These are phyloP conservation scores for Citrus trifoliata DNA, from an alignment of 345 rosid genomes.

Conservation along the genomic window DNA sequence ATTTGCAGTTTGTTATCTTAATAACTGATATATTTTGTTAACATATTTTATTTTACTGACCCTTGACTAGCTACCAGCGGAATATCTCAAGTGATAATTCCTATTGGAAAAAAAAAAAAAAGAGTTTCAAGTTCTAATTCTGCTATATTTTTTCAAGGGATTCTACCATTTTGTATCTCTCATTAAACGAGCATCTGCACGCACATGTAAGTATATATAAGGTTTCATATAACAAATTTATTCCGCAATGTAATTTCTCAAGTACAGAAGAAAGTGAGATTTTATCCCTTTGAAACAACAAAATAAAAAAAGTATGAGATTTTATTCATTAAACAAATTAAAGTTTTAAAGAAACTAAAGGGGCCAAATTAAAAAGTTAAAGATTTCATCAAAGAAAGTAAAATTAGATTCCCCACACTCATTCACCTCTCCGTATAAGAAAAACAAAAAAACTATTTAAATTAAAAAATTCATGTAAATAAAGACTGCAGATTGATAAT, in stretches of 20 bases:
- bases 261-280: neutral
- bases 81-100: too few species aligned
- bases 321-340: slow-evolving; percentile 1
- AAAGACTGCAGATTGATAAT: slow-evolving; percentile 9
- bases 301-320: neutral
- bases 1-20: neutral
- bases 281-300: slow-evolving; percentile 1
- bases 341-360: neutral
- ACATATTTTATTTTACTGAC: too few species aligned
- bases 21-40: neutral
- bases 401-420: slow-evolving; percentile 17
- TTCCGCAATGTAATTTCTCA: too few species aligned
- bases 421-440: neutral
- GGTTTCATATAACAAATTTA: too few species aligned
- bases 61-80: too few species aligned
- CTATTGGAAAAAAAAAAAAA: too few species aligned
- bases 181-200: too few species aligned
- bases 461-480: neutral
- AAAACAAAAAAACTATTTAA: neutral
- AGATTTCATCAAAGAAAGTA: slow-evolving; percentile 11
- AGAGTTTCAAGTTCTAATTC: too few species aligned
- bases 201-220: too few species aligned
- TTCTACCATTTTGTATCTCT: too few species aligned
- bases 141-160: too few species aligned
- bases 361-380: neutral